Evolutionary conservation across 1,284 basidiomycete species (phyloP).

Genomic region (Cryptococcus amylolentus): DNA sequence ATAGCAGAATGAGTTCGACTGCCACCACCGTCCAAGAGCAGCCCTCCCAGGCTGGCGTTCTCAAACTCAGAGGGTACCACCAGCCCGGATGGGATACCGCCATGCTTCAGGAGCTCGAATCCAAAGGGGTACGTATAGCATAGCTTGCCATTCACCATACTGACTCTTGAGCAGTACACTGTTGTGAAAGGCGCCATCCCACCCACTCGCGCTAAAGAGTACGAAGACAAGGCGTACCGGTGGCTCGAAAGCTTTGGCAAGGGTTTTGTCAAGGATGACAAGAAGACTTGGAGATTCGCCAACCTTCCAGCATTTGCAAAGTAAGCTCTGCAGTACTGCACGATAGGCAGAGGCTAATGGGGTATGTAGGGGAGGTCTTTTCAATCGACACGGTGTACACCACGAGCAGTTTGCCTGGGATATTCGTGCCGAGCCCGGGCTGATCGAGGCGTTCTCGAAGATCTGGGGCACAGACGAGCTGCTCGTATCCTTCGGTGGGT

Average conservation of each 20-base stretch:
- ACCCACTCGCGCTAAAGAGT: constrained; percentile 31
- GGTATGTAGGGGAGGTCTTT: constrained; percentile 30
- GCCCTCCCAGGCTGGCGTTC: constrained; percentile 3
- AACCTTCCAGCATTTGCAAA: constrained; percentile 42
- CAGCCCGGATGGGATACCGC: constrained; percentile 1
- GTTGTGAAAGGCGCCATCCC: constrained; percentile 44
- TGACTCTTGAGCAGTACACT: constrained; percentile 21
- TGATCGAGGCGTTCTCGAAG: constrained; percentile 26
- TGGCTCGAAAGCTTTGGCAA: constrained; percentile 46
- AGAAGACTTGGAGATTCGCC: constrained; percentile 39
- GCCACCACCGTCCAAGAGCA: too few relatives aligned
- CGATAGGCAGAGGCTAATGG: too few relatives aligned
- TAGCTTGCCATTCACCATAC: neutral
- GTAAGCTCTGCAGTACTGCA: constrained; percentile 11
- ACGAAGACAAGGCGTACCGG: constrained; percentile 37
- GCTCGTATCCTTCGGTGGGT: constrained; percentile 21
- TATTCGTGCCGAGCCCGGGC: constrained; percentile 30
- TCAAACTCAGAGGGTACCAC: constrained; percentile 23
- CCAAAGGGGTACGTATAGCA: constrained; percentile 26
- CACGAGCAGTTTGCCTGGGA: constrained; percentile 48
- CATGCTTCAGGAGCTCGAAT: constrained; percentile 25
- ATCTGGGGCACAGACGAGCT: constrained; percentile 22
- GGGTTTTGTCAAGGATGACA: constrained; percentile 48
- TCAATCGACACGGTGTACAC: constrained; percentile 37
- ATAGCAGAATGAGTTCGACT: too few relatives aligned